phyloP scores from a whole-genome alignment of 495 filamentous ascomycete species.

The Aspergillus panamensis region DNA sequence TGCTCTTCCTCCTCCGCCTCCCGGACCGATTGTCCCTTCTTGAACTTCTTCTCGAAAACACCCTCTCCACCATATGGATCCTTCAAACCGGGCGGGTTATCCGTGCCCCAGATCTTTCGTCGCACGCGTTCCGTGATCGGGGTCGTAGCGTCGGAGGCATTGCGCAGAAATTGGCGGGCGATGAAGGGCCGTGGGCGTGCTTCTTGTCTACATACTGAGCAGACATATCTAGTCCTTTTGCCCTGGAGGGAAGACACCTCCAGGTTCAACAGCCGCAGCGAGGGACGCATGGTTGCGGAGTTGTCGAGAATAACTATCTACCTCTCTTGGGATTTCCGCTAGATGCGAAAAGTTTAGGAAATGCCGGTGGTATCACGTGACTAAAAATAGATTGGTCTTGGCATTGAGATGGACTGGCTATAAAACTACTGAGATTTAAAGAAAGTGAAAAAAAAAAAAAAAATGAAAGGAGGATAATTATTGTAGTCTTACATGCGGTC shows the following conservation, averaged over 20 bases:
- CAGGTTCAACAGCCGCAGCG: conserved; percentile 37
- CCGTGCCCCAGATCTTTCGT: conserved; percentile 53
- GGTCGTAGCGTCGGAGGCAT: conserved; percentile 37
- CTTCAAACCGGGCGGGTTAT: conserved; percentile 50
- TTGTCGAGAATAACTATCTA: conserved; percentile 15
- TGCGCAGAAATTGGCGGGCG: conserved; percentile 40
- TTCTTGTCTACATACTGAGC: conserved; percentile 43
- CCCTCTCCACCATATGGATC: conserved; percentile 51
- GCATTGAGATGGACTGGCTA: conserved; percentile 1
- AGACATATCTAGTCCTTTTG: conserved; percentile 34
- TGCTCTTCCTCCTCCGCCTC: conserved; percentile 9
- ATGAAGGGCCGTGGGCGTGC: conserved; percentile 39
- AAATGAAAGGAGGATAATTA: background rate
- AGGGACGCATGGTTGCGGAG: conserved; percentile 40
- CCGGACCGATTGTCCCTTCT: conserved; percentile 19
- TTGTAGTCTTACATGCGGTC: too few relatives aligned
- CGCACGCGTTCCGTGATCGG: conserved; percentile 50
- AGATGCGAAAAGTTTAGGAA: conserved; percentile 26
- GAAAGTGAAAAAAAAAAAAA: background rate
- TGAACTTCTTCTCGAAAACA: conserved; percentile 28
- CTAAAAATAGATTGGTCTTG: conserved; percentile 7
- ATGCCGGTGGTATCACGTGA: conserved; percentile 27
- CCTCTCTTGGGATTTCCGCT: conserved; percentile 7
- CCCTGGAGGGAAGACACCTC: conserved; percentile 32
- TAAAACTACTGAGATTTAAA: background rate